Percentiles rank a stretch among this genome's conserved stretches.
phyloP scores from a whole-genome alignment of 345 rosid species.

The Rhodamnia argentea region DNA sequence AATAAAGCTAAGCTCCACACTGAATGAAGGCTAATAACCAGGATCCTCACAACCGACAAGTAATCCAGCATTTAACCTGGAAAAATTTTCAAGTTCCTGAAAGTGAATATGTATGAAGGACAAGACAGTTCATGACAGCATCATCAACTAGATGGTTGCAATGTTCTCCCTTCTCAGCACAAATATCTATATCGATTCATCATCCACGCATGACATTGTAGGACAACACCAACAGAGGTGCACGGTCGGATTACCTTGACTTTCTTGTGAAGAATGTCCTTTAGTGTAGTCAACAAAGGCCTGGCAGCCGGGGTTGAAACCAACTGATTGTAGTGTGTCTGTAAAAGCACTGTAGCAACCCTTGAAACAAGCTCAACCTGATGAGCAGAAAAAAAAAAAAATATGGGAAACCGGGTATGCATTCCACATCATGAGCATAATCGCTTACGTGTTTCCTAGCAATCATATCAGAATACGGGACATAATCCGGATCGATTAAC shows the following conservation, averaged over 20 bases:
- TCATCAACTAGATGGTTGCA: background rate
- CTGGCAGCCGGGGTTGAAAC: slow-evolving; percentile 74
- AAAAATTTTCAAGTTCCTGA: background rate
- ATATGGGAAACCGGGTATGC: background rate
- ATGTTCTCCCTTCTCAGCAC: background rate
- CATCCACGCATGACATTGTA: background rate
- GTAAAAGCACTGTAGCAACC: slow-evolving; percentile 58
- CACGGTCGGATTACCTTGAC: slow-evolving; percentile 46
- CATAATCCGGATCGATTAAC: background rate
- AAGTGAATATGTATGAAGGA: background rate
- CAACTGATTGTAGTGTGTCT: slow-evolving; percentile 72
- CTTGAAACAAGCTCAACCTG: slow-evolving; percentile 91
- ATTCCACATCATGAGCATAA: background rate
- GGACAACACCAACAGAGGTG: background rate
- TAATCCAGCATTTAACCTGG: background rate
- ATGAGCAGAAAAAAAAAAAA: background rate
- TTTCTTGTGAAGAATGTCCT: slow-evolving; percentile 54
- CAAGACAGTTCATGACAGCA: background rate
- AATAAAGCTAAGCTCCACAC: background rate
- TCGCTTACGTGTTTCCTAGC: background rate
- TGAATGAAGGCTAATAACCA: background rate
- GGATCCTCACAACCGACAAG: background rate
- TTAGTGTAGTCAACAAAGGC: slow-evolving; percentile 56
- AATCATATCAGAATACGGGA: background rate
- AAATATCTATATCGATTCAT: background rate